These are phyloP conservation scores for Umbellularia californica DNA, from an alignment of 164 flowering plant species.

Conservation along the genomic window DNA sequence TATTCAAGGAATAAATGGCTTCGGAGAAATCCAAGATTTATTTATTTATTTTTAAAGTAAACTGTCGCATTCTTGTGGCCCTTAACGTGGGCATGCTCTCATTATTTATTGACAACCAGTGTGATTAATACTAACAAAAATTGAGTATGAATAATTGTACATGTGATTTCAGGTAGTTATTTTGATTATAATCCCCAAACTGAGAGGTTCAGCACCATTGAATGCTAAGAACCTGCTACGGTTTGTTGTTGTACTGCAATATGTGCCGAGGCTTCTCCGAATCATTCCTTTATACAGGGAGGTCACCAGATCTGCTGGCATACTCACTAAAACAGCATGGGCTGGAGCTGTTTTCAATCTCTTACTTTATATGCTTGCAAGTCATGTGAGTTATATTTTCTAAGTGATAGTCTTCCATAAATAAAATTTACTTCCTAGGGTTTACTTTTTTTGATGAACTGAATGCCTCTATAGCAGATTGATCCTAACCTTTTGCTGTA, in stretches of 20 bases:
- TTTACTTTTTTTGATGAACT: neutral
- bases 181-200: conserved; percentile 47
- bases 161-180: conserved; percentile 50
- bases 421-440: no score
- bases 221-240: conserved; percentile 70
- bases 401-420: neutral
- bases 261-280: conserved; percentile 70
- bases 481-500: neutral
- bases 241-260: conserved; percentile 69
- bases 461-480: neutral
- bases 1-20: neutral
- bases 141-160: neutral
- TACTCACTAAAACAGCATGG: conserved; percentile 93
- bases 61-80: neutral
- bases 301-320: conserved; percentile 82
- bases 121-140: no score
- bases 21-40: neutral
- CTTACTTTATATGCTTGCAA: conserved; percentile 94
- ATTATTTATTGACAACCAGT: neutral
- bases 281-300: conserved; percentile 70
- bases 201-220: conserved; percentile 55
- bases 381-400: conserved; percentile 78
- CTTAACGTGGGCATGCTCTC: neutral
- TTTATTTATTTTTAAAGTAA: neutral
- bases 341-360: conserved; percentile 94